phyloP scores from a whole-genome alignment of 257 asterid genomes.

The Nicotiana benthamiana region DNA sequence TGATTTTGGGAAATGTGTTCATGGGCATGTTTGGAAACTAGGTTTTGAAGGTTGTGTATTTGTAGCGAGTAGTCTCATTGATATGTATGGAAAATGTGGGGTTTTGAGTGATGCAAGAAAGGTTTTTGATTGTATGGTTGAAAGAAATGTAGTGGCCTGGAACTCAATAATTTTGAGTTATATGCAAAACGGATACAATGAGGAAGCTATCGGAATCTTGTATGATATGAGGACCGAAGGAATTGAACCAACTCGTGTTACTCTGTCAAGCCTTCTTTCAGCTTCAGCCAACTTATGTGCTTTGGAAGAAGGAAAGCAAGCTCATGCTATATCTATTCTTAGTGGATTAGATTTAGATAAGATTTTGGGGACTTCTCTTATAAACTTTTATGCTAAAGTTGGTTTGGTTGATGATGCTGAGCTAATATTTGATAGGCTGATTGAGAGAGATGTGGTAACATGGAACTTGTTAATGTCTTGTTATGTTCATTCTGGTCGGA shows the following conservation, averaged over 20 bases:
- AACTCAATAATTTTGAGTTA: slow-evolving; percentile 22
- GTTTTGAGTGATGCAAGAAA: slow-evolving; percentile 18
- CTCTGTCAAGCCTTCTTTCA: slow-evolving; percentile 20
- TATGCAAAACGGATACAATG: slow-evolving; percentile 18
- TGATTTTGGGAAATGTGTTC: slow-evolving; percentile 23
- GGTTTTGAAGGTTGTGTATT: slow-evolving; percentile 19
- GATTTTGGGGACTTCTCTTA: slow-evolving; percentile 20
- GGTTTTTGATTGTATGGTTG: slow-evolving; percentile 23
- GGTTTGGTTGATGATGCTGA: slow-evolving; percentile 23
- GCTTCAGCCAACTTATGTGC: slow-evolving; percentile 27
- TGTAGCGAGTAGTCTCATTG: slow-evolving; percentile 26
- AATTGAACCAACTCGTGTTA: slow-evolving; percentile 21
- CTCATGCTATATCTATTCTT: slow-evolving; percentile 16
- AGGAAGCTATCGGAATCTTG: slow-evolving; percentile 15
- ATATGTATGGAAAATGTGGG: slow-evolving; percentile 33
- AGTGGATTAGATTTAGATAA: slow-evolving; percentile 15
- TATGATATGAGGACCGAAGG: slow-evolving; percentile 17
- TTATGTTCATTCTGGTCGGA: slow-evolving; percentile 9
- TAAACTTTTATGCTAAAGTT: slow-evolving; percentile 27
- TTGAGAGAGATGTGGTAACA: slow-evolving; percentile 24
- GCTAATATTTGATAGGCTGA: slow-evolving; percentile 14
- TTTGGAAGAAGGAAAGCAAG: slow-evolving; percentile 24
- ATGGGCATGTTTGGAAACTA: slow-evolving; percentile 20
- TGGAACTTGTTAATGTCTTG: slow-evolving; percentile 27
- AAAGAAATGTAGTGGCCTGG: slow-evolving; percentile 26